Evolutionary conservation across 2,329 filamentous ascomycete species (phyloP).

Genomic region (Aotearoamyces nothofagi): DNA sequence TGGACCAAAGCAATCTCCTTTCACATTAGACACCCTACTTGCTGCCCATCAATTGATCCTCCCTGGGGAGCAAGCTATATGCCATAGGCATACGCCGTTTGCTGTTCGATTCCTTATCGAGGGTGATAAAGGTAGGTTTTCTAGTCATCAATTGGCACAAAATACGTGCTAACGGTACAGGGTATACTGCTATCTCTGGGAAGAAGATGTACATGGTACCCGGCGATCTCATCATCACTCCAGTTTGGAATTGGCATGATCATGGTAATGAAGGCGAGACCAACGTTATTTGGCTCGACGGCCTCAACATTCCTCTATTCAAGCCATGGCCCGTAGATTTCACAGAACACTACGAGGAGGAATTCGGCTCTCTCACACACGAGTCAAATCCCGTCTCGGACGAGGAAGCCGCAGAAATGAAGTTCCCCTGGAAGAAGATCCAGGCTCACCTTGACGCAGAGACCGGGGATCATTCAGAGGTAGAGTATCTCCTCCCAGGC

Average conservation of each 20-base stretch:
- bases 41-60: constrained; percentile 2
- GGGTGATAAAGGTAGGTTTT: constrained; percentile 1
- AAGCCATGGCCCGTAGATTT: constrained; percentile 27
- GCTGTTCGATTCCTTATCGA: constrained; percentile 3
- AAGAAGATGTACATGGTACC: constrained; percentile 25
- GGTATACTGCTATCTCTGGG: constrained; percentile 29
- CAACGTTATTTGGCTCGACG: constrained; percentile 31
- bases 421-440: constrained; percentile 25
- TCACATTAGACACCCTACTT: constrained; percentile 2
- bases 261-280: constrained; percentile 29
- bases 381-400: constrained; percentile 5
- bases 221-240: constrained; percentile 30
- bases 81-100: constrained; percentile 2
- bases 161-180: constrained; percentile 17
- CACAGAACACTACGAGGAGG: constrained; percentile 24
- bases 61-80: constrained; percentile 1
- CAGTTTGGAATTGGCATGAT: constrained; percentile 31
- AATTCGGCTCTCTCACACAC: constrained; percentile 22
- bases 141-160: neutral
- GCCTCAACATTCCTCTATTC: constrained; percentile 27
- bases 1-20: neutral
- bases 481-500: constrained; percentile 18
- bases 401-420: constrained; percentile 2
- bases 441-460: constrained; percentile 18
- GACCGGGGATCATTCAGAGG: constrained; percentile 9